Percentiles rank a stretch among this genome's conserved stretches.
These are phyloP conservation scores for Gillenia trifoliata DNA, from an alignment of 306 rosid species.

Conservation along the genomic window DNA sequence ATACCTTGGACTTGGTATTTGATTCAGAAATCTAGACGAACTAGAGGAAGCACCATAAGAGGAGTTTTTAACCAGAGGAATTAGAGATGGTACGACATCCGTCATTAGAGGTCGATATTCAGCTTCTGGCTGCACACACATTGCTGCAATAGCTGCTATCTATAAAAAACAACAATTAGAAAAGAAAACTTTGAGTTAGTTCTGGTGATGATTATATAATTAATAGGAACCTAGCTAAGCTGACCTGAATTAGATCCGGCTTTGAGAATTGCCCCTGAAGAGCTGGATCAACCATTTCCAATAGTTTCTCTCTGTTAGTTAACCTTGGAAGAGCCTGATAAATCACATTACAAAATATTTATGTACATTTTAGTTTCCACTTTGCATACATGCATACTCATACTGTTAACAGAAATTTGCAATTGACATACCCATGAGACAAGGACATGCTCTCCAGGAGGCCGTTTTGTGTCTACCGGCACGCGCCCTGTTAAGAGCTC, in stretches of 20 bases:
- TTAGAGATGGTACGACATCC: constrained; percentile 84
- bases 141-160: constrained; percentile 96
- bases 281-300: constrained; percentile 90
- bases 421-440: constrained; percentile 80
- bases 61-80: constrained; percentile 63
- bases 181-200: constrained; percentile 8
- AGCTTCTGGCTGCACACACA: constrained; percentile 98
- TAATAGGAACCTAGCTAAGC: background rate
- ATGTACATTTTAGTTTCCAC: background rate
- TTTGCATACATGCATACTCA: background rate
- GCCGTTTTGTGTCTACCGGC: constrained; percentile 74
- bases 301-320: constrained; percentile 73
- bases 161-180: constrained; percentile 13
- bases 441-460: constrained; percentile 87
- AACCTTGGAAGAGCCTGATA: constrained; percentile 87
- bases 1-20: constrained; percentile 33
- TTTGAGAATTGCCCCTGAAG: constrained; percentile 70
- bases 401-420: background rate
- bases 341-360: background rate
- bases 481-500: constrained; percentile 92
- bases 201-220: background rate
- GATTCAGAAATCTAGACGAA: constrained; percentile 54
- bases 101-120: constrained; percentile 91
- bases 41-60: constrained; percentile 29
- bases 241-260: constrained; percentile 91